phyloP scores from a whole-genome alignment of 495 filamentous ascomycete genomes.

The Penicillium canescens region DNA sequence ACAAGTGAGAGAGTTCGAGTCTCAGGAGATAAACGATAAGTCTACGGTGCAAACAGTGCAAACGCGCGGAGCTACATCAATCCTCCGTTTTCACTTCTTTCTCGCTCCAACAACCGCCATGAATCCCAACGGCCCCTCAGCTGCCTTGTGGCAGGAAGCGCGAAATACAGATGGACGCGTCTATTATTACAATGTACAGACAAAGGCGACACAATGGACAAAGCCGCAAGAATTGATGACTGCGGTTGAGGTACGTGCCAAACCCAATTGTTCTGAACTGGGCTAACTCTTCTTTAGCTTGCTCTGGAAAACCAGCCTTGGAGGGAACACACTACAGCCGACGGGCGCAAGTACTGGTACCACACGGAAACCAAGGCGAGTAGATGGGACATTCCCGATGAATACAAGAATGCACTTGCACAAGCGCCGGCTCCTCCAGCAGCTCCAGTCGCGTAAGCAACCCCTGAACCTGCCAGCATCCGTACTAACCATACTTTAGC shows the following conservation, averaged over 20 bases:
- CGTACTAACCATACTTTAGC: slow-evolving; percentile 43
- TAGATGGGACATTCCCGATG: slow-evolving; percentile 92
- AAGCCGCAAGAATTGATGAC: slow-evolving; percentile 92
- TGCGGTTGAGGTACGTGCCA: slow-evolving; percentile 69
- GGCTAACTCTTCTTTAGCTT: slow-evolving; percentile 50
- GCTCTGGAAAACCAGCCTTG: slow-evolving; percentile 82
- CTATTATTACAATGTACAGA: slow-evolving; percentile 92
- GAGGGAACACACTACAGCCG: slow-evolving; percentile 88
- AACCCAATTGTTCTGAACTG: slow-evolving; percentile 1
- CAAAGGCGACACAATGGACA: slow-evolving; percentile 89
- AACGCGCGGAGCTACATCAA: slow-evolving; percentile 26
- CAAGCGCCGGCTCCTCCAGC: slow-evolving; percentile 50
- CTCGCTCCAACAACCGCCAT: slow-evolving; percentile 40
- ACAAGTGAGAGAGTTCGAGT: slow-evolving; percentile 12
- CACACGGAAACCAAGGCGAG: slow-evolving; percentile 89
- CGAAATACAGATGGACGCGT: slow-evolving; percentile 77
- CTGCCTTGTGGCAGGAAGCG: slow-evolving; percentile 76
- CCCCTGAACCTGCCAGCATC: neutral
- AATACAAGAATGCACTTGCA: slow-evolving; percentile 70
- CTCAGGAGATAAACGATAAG: slow-evolving; percentile 21
- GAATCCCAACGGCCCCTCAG: slow-evolving; percentile 61
- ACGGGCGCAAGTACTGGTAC: slow-evolving; percentile 90
- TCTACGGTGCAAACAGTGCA: slow-evolving; percentile 33
- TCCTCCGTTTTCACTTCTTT: slow-evolving; percentile 24
- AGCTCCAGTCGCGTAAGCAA: slow-evolving; percentile 60